A percentile compares a stretch with the other conserved stretches of the same genome.
Conservation (phyloP, 371 early-diverging fungal species). For the Mortierella sp. region DNA sequence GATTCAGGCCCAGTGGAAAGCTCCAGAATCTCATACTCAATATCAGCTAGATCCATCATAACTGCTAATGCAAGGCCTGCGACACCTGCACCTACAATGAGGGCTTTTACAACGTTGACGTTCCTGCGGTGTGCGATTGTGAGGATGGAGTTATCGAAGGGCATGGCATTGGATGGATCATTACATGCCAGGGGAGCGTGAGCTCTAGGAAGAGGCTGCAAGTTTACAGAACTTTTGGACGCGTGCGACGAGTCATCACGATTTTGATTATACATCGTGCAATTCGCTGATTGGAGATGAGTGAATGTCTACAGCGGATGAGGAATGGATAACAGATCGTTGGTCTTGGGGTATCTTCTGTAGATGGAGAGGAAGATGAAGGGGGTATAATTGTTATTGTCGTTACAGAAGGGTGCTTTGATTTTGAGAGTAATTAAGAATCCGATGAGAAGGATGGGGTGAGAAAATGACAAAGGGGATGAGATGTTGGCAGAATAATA, state of each 20-base stretch:
- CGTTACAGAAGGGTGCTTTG: background rate
- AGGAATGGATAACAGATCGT: no score
- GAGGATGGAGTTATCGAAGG: slow-evolving; percentile 55
- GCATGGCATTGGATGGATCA: slow-evolving; percentile 34
- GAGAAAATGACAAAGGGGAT: no score
- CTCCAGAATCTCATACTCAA: slow-evolving; percentile 49
- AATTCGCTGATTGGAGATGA: background rate
- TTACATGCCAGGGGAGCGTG: slow-evolving; percentile 32
- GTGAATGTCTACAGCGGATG: background rate
- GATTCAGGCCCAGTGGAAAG: slow-evolving; percentile 28
- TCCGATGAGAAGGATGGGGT: no score
- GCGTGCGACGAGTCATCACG: background rate
- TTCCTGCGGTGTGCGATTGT: slow-evolving; percentile 45
- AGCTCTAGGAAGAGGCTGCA: slow-evolving; percentile 35
- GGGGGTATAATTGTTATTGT: background rate
- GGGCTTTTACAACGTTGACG: slow-evolving; percentile 35
- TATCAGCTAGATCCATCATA: slow-evolving; percentile 49
- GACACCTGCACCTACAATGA: slow-evolving; percentile 51
- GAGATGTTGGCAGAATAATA: no score
- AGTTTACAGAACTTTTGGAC: slow-evolving; percentile 9
- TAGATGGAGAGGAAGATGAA: background rate
- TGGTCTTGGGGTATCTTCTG: background rate
- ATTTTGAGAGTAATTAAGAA: background rate
- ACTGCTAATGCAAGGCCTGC: slow-evolving; percentile 37
- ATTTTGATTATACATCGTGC: background rate